phyloP scores from a whole-genome alignment of 2,329 filamentous ascomycete species.

The Penicillium janthinellum region DNA sequence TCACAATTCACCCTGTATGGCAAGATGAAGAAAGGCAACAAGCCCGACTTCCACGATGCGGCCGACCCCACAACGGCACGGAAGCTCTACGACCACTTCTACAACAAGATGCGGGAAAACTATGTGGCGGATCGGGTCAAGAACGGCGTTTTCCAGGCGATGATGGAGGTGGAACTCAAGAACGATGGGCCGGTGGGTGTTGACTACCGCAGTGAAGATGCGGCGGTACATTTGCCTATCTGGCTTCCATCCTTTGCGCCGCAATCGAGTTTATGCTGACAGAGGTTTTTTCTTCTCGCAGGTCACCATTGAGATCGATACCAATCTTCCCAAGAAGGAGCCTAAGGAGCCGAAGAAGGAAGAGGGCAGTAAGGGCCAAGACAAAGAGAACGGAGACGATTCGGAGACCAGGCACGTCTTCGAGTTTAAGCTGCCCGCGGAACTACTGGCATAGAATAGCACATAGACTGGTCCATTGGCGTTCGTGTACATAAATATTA shows the following conservation, averaged over 20 bases:
- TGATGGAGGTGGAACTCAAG: slow-evolving; percentile 95
- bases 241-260: slow-evolving; percentile 24
- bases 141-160: slow-evolving; percentile 95
- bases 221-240: slow-evolving; percentile 53
- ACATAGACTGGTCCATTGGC: slow-evolving; percentile 12
- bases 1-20: slow-evolving; percentile 96
- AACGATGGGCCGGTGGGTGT: slow-evolving; percentile 78
- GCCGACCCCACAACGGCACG: slow-evolving; percentile 76
- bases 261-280: slow-evolving; percentile 10
- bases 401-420: slow-evolving; percentile 16
- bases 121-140: slow-evolving; percentile 78
- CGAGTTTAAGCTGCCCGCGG: slow-evolving; percentile 31
- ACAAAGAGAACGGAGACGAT: slow-evolving; percentile 10
- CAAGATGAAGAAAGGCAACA: slow-evolving; percentile 91
- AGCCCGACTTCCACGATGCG: slow-evolving; percentile 91
- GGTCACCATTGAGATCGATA: slow-evolving; percentile 51
- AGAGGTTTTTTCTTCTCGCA: slow-evolving; percentile 19
- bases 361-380: slow-evolving; percentile 11
- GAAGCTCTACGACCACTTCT: slow-evolving; percentile 80
- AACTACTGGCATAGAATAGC: slow-evolving; percentile 21
- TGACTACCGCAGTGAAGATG: slow-evolving; percentile 59
- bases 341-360: slow-evolving; percentile 22
- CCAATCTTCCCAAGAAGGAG: slow-evolving; percentile 47
- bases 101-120: slow-evolving; percentile 69
- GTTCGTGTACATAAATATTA: slow-evolving; percentile 8